Conservation (phyloP, 768 basidiomycete species). For the Suillus hirtellus region DNA sequence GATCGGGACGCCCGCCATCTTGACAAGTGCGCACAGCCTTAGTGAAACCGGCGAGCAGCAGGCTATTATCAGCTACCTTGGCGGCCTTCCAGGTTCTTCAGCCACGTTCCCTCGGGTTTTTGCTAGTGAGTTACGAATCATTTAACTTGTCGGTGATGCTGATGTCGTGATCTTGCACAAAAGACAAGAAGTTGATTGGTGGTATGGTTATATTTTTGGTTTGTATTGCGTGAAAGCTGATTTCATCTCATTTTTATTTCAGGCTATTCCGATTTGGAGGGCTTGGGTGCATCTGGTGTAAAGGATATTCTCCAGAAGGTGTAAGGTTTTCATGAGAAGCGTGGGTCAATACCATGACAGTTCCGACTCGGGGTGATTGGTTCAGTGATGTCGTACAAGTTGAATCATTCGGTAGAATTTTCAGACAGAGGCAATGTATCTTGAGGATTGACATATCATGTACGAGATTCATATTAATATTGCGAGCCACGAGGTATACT, state of each 20-base stretch:
- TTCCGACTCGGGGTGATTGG: not conserved
- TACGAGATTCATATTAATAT: conserved; percentile 2
- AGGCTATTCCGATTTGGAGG: conserved; percentile 6
- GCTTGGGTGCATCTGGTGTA: not conserved
- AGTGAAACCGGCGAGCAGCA: conserved; percentile 3
- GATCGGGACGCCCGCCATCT: not conserved
- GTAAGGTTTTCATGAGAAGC: not conserved
- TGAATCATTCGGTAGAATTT: not conserved
- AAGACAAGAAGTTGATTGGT: conserved; percentile 1
- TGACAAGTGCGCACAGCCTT: conserved; percentile 1
- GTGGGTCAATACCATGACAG: not conserved
- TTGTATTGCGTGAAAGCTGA: not conserved
- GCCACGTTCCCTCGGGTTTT: conserved; percentile 9
- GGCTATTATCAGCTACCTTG: conserved; percentile 6
- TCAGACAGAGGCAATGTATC: not conserved
- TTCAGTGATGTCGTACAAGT: conserved; percentile 4
- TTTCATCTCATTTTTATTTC: no score
- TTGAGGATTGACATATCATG: not conserved
- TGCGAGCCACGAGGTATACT: not conserved
- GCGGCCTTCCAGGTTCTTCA: not conserved
- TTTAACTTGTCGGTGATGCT: not conserved
- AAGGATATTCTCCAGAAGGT: not conserved
- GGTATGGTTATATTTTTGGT: not conserved
- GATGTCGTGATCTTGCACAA: not conserved
- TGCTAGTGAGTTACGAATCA: not conserved